phyloP scores from a whole-genome alignment of 169 alveolate species.

The Cryptosporidium tyzzeri region DNA sequence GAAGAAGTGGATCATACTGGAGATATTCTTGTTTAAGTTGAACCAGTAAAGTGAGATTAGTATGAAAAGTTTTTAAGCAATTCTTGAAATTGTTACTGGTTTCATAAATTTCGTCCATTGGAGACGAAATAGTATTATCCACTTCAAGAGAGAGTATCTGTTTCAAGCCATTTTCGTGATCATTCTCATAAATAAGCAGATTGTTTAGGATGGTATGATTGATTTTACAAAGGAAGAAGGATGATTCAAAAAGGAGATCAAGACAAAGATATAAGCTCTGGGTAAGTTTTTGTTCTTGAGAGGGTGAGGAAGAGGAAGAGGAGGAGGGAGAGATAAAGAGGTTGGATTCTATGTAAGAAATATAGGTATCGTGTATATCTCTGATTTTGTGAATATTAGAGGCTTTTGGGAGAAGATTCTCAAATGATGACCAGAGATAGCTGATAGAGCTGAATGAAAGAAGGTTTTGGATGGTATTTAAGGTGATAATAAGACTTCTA shows the following conservation, averaged over 20 bases:
- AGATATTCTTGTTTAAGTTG: conserved; percentile 1
- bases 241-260: conserved; percentile 37
- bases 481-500: conserved; percentile 28
- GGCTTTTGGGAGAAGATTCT: not conserved
- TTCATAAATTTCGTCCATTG: conserved; percentile 23
- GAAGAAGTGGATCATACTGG: conserved; percentile 3
- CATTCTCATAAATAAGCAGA: not conserved
- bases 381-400: conserved; percentile 6
- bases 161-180: not conserved
- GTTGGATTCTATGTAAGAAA: conserved; percentile 26
- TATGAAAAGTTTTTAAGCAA: not conserved
- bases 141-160: not conserved
- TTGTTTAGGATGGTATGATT: not conserved
- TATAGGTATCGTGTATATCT: not conserved
- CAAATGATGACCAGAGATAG: conserved; percentile 19
- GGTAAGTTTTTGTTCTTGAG: conserved; percentile 17
- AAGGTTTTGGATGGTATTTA: conserved; percentile 5
- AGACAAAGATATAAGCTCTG: conserved; percentile 19
- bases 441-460: conserved; percentile 29
- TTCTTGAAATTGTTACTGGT: conserved; percentile 32
- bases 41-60: not conserved
- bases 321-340: conserved; percentile 20
- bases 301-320: not conserved
- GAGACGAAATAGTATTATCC: not conserved
- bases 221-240: conserved; percentile 22